phyloP scores from a whole-genome alignment of 176 grass and related monocot species.

The Paspalum notatum region DNA sequence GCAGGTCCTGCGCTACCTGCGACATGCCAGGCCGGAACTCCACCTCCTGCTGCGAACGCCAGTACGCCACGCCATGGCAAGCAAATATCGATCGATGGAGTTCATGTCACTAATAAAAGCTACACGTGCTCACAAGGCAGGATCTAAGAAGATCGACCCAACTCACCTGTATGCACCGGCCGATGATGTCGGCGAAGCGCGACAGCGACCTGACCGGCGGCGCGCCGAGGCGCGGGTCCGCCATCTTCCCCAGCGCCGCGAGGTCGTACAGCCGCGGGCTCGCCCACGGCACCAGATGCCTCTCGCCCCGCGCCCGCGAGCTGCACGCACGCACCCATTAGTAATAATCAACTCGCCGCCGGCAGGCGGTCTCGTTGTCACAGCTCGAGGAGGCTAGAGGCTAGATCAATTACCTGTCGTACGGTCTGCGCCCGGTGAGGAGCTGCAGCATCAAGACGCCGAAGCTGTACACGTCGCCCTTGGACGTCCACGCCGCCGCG shows the following conservation, averaged over 20 bases:
- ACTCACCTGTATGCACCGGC: constrained; percentile 61
- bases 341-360: background rate
- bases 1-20: constrained; percentile 64
- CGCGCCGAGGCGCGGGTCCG: constrained; percentile 45
- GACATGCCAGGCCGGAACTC: constrained; percentile 64
- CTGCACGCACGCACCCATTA: background rate
- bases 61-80: background rate
- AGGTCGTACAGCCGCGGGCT: constrained; percentile 62
- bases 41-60: constrained; percentile 43
- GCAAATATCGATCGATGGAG: background rate
- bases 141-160: too few species aligned
- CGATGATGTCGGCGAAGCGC: constrained; percentile 66
- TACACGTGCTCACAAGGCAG: too few species aligned
- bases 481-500: constrained; percentile 18
- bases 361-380: background rate
- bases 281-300: constrained; percentile 60
- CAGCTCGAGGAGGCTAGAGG: background rate
- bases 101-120: too few species aligned
- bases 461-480: constrained; percentile 64
- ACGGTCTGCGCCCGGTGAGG: constrained; percentile 60
- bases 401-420: constrained; percentile 37
- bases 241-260: constrained; percentile 53
- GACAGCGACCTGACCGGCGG: constrained; percentile 58
- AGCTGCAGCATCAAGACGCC: constrained; percentile 73
- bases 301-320: constrained; percentile 42